Evolutionary conservation across 192 early-diverging fungal species (phyloP), one percentile per base, ranked within the genome.

Genomic region (Helicostylum pulchrum): DNA sequence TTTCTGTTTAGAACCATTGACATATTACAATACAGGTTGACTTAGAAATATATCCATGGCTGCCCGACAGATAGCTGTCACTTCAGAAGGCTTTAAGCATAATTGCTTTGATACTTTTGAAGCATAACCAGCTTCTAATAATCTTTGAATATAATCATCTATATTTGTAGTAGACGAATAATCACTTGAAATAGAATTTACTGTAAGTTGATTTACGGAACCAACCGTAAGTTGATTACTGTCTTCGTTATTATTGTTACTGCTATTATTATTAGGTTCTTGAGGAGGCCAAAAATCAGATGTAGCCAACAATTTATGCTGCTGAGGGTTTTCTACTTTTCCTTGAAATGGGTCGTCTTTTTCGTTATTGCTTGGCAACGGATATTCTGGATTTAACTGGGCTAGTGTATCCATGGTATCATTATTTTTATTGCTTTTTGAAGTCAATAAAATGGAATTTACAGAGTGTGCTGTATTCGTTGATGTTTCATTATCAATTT

Each of bases 21-120:
- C 81, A 66, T 21, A 2, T 30, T n/a, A 42, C 12, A 19, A 47
- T 72, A 72, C 78, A 15, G 92, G 92, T 77, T 98, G 95, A 36
- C 89, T 87, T 72, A 98, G 67, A 66, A 96, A 88, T 52, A 95
- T 84, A 62, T 98, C 94, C 36, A 92, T 84, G n/a, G 88, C 93
- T 0, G 83, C 74, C 17, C 90, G 88, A 75, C 94, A 98, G 52
- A 98, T 87, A 19, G 85, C 84, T 31, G 86, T 80, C 66, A 98
- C 89, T 73, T 94, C 93, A 17, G 85, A 84, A 75, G 88, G 93
- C 60, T 90, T 90, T 26, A 98, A 67, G 64, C 91, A 93, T 42
- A 94, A 85, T 44, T 74, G 76, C 66, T 93, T 94, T n/a, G 86
- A 80, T 17, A 89, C 80, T 52, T 88, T 86, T 55, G 84, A 84